phyloP scores from a whole-genome alignment of 2,329 filamentous ascomycete genomes.

The Fusarium sp. region DNA sequence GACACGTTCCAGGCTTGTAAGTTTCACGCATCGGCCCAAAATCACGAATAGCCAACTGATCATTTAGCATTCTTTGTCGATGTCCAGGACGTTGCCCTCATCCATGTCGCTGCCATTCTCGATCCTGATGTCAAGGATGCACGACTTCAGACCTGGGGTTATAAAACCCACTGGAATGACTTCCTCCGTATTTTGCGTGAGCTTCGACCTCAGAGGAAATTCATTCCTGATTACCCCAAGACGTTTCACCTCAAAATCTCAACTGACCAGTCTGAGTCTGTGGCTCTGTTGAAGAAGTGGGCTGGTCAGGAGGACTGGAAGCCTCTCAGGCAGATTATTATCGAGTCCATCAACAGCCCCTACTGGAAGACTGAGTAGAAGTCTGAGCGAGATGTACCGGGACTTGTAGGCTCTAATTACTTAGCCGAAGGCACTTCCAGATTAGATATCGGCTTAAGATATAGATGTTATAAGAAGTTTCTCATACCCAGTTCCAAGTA shows the following conservation, averaged over 20 bases:
- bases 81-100: conserved; percentile 14
- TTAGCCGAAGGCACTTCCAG: rapidly evolving
- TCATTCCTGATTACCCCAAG: conserved; percentile 9
- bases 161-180: conserved; percentile 19
- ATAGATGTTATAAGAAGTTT: rapidly evolving
- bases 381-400: rapidly evolving
- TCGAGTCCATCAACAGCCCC: background rate
- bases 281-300: conserved; percentile 5
- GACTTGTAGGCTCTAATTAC: rapidly evolving
- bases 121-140: conserved; percentile 13
- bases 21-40: too few species aligned
- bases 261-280: conserved; percentile 1
- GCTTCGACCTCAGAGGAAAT: conserved; percentile 4
- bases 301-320: background rate
- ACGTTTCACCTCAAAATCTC: background rate
- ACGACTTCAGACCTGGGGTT: conserved; percentile 17
- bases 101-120: conserved; percentile 14
- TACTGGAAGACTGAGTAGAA: background rate
- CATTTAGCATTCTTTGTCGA: background rate
- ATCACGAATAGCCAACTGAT: background rate
- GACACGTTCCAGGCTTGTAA: conserved; percentile 6
- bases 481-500: too few species aligned
- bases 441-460: rapidly evolving
- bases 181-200: conserved; percentile 9
- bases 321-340: background rate